Evolutionary conservation across 1,284 basidiomycete species (phyloP), one percentile per base, ranked within the genome.

Genomic region (Austroboletus niveus): DNA sequence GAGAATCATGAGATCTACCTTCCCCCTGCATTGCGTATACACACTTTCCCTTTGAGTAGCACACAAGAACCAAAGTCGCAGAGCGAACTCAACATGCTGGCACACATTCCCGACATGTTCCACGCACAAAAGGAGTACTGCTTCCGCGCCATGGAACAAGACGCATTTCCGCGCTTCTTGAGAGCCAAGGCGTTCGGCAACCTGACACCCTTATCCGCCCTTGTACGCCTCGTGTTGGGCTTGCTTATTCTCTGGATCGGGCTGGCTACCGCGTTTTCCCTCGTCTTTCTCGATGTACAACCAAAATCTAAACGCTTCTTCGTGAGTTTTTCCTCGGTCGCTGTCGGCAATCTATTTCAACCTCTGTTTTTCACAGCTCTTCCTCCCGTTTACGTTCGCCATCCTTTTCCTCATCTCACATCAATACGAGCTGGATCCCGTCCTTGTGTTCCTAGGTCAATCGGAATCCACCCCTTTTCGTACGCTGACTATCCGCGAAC

Each of bases 101-200:
- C 95, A 1, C 86, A 92, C 57, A 87, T 99, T 41, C 95, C 96
- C 11, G 96, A 98, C 70, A 89, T 98, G 78, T 99, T 98, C 75
- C 93, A 98, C 68, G 76, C 86, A 3, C 96, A 98, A 73, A 98
- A 99, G 75, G 92, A 97, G 66, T 98, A 97, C 67, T 94, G 95
- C 65, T 97, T 96, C 79, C 81, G 92, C 49, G 93, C 93, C 5
- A 96, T 98, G 87, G 95, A 98, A 69, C 89, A 94, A 70, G 94
- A 98, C 65, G 91, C 92, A n/a, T 98, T 96, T 76, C 93, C 94
- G 42, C 82, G 94, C 4, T 99, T 99, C 80, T 75, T 99, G 49
- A 82, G 96, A 51, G 86, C 92, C 5, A 99, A 99, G 72, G 94
- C 95, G 9, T 99, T 98, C 66, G 93, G 94, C 39, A 99, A 99